Percentiles rank a stretch among this genome's conserved stretches.
phyloP scores from a whole-genome alignment of 2,329 filamentous ascomycete genomes.

The Colletotrichum noveboracense region DNA sequence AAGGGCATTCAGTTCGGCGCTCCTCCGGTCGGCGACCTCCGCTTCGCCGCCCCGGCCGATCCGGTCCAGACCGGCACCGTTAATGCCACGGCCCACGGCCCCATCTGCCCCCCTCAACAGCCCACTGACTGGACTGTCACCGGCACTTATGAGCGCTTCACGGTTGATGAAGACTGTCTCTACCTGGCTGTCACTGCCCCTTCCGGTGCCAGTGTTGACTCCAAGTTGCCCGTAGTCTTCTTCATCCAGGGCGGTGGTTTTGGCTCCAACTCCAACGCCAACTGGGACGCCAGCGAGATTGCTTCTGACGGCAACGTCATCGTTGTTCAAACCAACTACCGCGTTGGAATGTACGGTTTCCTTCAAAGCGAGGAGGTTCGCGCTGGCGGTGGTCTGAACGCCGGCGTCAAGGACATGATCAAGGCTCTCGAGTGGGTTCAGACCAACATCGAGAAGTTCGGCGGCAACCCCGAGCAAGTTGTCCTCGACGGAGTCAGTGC shows the following conservation, averaged over 20 bases:
- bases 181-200: constrained; percentile 71
- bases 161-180: constrained; percentile 68
- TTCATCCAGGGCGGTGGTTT: constrained; percentile 68
- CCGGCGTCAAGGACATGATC: constrained; percentile 25
- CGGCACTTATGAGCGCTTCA: constrained; percentile 19
- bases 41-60: constrained; percentile 72
- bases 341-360: constrained; percentile 77
- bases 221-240: constrained; percentile 67
- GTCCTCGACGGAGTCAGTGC: constrained; percentile 73
- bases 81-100: constrained; percentile 46
- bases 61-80: constrained; percentile 46
- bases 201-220: constrained; percentile 48
- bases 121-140: constrained; percentile 22
- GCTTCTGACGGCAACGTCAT: constrained; percentile 65
- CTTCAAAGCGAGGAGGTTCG: constrained; percentile 43
- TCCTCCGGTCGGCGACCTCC: constrained; percentile 66
- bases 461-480: constrained; percentile 72
- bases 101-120: constrained; percentile 35
- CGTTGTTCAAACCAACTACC: constrained; percentile 78
- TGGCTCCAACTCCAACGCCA: constrained; percentile 50
- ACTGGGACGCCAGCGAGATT: constrained; percentile 67
- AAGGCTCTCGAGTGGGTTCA: constrained; percentile 75
- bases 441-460: constrained; percentile 69
- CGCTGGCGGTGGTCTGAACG: constrained; percentile 11
- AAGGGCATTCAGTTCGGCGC: constrained; percentile 78